Base-by-base conservation (phyloP, 2,329 filamentous ascomycete genomes). In the Pseudocercospora crystallina region DNA sequence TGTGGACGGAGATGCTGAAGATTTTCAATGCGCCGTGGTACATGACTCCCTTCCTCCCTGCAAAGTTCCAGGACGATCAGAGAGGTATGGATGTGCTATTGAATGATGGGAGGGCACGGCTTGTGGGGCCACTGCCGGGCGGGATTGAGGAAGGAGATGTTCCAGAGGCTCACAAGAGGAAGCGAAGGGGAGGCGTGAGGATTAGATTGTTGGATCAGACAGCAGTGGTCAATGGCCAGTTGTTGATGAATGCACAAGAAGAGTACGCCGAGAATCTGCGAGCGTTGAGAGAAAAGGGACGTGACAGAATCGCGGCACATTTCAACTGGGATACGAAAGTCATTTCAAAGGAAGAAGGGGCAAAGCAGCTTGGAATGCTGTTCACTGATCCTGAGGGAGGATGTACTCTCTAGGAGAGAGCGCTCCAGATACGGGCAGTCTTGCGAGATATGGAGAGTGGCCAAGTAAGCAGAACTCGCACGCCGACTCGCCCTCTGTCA, bases 31-130 rank as follows among this genome's bases (percentile, higher is more conserved):
- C 11, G 10, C 39, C 40, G 11, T 45, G 42, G 30, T 40, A 39
- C 20, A 31, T 20, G n/a, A 20, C 44, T 1, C 33, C 54, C 13
- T 47, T 48, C 41, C n/a, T 30, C 12, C 26, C 41, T 8, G 40
- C 32, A 20, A 37, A 37, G 3, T 49, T 53, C 30, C 46, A 49
- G 29, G 51, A 57, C 26, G 51, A 57, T 41, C 51, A 54, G 35
- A 13, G 51, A 9, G 54, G 41, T 12, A 57, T 57, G 51, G 54
- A 57, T 41, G 47, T 57, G 2, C 41, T 57, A 5, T 31, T 57
- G 14, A 57, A 57, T 14, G 47, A 54, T 39, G 51, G 54, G 5
- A 12, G 54, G 4, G 54, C 51, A 8, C 29, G 43, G 20, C 30
- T 54, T 3, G 33, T 51, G 15, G 38, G 30, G 17, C 54, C 54